A percentile compares a stretch with the other conserved stretches of the same genome.
These are phyloP conservation scores for Pythium rhizo-oryzae DNA, from an alignment of 352 stramenopile genomes.

Conservation along the genomic window DNA sequence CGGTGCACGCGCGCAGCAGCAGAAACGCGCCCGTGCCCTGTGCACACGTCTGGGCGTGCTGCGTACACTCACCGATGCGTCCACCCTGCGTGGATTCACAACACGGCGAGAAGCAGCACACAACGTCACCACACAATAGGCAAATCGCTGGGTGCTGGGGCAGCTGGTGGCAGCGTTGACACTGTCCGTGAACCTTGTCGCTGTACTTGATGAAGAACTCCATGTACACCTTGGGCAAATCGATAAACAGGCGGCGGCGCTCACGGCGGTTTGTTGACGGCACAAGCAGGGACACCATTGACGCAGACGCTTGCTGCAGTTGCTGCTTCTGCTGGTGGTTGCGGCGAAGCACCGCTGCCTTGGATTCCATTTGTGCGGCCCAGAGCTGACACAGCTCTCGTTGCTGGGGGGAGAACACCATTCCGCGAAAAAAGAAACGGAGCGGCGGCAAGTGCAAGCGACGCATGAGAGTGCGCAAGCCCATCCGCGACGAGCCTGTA, in stretches of 20 bases:
- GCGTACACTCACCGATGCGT: constrained; percentile 73
- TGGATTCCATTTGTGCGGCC: constrained; percentile 70
- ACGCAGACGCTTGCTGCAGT: background rate
- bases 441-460: constrained; percentile 68
- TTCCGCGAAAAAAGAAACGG: constrained; percentile 63
- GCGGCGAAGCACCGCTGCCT: constrained; percentile 53
- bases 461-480: constrained; percentile 53
- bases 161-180: constrained; percentile 55
- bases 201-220: constrained; percentile 84
- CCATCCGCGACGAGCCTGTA: background rate
- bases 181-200: constrained; percentile 58
- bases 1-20: constrained; percentile 75
- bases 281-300: background rate
- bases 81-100: constrained; percentile 53
- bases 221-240: constrained; percentile 77
- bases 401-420: constrained; percentile 63
- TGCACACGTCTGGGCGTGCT: constrained; percentile 68
- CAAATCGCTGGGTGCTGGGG: constrained; percentile 78
- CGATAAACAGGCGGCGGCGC: constrained; percentile 33
- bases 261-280: background rate
- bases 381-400: constrained; percentile 71
- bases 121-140: constrained; percentile 69
- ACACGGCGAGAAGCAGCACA: constrained; percentile 81
- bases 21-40: constrained; percentile 67
- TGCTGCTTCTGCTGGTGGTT: constrained; percentile 32